Conservation (phyloP, 2,329 filamentous ascomycete species). For the Aspergillus vadensis region DNA sequence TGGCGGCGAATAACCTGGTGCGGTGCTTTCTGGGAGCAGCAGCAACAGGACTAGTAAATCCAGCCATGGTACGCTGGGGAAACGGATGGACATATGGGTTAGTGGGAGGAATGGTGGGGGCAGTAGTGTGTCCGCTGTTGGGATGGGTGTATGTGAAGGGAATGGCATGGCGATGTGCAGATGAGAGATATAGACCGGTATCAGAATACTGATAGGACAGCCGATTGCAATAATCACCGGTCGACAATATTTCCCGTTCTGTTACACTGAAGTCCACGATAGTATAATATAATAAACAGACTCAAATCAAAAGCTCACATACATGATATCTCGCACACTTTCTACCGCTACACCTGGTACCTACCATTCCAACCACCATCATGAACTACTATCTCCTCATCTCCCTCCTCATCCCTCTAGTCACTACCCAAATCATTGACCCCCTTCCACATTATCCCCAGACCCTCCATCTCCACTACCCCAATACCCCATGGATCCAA, state of each 20-base stretch:
- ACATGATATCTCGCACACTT: no score
- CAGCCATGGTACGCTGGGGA: conserved; percentile 22
- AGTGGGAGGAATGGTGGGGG: conserved; percentile 16
- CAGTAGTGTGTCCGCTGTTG: conserved; percentile 19
- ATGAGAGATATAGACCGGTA: not conserved
- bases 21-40: conserved; percentile 36
- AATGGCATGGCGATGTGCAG: conserved; percentile 21
- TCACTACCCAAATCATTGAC: not conserved
- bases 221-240: no score
- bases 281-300: no score
- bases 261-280: no score
- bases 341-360: no score
- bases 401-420: not conserved
- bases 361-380: no score
- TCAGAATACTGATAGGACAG: not conserved
- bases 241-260: no score
- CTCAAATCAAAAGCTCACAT: no score
- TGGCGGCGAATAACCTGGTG: conserved; percentile 39
- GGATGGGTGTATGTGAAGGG: conserved; percentile 23
- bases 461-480: conserved; percentile 23
- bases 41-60: conserved; percentile 28
- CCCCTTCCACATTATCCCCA: not conserved
- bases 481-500: conserved; percentile 20
- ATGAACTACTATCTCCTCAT: not conserved
- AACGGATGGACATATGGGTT: conserved; percentile 21